Base-by-base conservation (phyloP, 495 filamentous ascomycete genomes). In the Lophiostoma macrostomum region DNA sequence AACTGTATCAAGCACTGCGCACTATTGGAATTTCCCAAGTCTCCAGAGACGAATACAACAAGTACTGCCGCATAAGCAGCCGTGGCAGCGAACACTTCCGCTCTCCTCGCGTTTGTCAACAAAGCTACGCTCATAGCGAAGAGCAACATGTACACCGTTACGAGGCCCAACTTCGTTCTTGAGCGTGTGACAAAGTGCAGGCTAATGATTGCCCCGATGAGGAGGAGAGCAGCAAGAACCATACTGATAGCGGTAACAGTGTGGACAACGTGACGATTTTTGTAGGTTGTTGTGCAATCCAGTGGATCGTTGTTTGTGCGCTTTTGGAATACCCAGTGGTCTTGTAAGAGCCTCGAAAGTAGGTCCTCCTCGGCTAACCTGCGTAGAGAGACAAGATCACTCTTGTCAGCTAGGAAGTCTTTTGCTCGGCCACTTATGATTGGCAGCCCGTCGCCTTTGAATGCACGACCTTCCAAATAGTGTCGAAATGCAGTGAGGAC, bases 271-370 rank as follows among this genome's bases (percentile, higher is more conserved):
- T 47, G 43, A 10, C 16, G 2, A 24, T 38, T 46, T 16, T 46
- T 46, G 34, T 46, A 46, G 4, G 40, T 54, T 29, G 51, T 46
- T 1, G 41, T 54, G 7, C 44, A 29, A 23, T 61, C 44, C 14
- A 38, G 30, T 1, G 24, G 40, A 14, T 49, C 37, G 35, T 11
- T 24, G 23, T 37, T 52, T 30, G 4, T 14, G n/a, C 48, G 46
- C 27, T 41, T 51, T 48, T 39, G 32, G 39, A 50, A 40, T 14
- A 28, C 20, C 50, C 49, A 54, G 35, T 54, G 56, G 25, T 54
- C 30, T 32, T 60, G 56, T 18, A 53, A 14, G 16, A 49, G 25
- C n/a, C 18, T 34, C 4, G 56, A 48, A 8, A 60, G 35, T 6
- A 24, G 23, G 42, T 60, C 56, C 28, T 54, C 34, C 12, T 54